Conservation (phyloP, 768 basidiomycete genomes). For the Trametopsis cervina region DNA sequence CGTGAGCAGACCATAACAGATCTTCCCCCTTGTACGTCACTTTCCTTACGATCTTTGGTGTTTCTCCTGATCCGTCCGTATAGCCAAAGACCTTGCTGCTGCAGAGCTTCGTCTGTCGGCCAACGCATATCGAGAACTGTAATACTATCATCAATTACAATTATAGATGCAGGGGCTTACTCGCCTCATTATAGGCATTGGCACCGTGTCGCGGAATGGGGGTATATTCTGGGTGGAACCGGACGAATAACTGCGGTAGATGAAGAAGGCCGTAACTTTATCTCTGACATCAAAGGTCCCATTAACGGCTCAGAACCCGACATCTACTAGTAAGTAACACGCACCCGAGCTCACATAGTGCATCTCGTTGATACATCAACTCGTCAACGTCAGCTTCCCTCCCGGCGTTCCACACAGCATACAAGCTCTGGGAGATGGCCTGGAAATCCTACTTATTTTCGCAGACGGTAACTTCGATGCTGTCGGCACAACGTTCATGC, state of each 20-base stretch:
- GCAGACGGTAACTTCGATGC: constrained; percentile 24
- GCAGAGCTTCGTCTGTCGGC: constrained; percentile 19
- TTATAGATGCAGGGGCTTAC: neutral
- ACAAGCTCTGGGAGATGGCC: constrained; percentile 20
- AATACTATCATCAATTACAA: neutral
- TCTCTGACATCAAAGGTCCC: constrained; percentile 20
- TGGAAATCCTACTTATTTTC: constrained; percentile 23
- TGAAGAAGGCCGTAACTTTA: constrained; percentile 17
- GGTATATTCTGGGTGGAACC: constrained; percentile 20
- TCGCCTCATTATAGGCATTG: constrained; percentile 15
- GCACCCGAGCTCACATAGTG: neutral
- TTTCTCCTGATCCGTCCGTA: constrained; percentile 5
- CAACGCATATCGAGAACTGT: constrained; percentile 22
- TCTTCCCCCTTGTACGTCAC: constrained; percentile 20
- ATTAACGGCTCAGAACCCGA: constrained; percentile 16
- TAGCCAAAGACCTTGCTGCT: constrained; percentile 22
- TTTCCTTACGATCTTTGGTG: neutral
- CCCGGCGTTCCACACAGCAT: constrained; percentile 21
- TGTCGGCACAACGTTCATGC: constrained; percentile 23
- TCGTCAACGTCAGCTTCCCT: constrained; percentile 15
- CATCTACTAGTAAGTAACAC: constrained; percentile 19
- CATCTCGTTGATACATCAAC: neutral
- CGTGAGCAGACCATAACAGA: constrained; percentile 23
- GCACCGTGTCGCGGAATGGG: constrained; percentile 24
- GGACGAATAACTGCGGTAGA: constrained; percentile 21